These are phyloP conservation scores for Symbiodinium pilosum DNA, from an alignment of 73 alveolate genomes.

Conservation along the genomic window DNA sequence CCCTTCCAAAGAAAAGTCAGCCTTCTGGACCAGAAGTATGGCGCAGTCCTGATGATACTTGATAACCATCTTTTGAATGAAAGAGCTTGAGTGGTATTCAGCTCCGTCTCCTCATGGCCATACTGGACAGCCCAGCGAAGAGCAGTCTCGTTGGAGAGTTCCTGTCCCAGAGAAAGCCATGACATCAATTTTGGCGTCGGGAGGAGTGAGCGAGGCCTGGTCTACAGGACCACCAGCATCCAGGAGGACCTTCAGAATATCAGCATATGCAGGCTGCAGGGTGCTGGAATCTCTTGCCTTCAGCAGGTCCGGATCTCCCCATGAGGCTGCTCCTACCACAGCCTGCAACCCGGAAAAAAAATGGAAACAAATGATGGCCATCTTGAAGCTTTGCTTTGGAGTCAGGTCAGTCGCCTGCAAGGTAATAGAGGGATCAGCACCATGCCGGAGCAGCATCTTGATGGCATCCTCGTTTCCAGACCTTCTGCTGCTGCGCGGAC, in stretches of 20 bases:
- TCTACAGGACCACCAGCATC: conserved; percentile 76
- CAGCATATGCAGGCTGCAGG: neutral
- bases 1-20: neutral
- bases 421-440: conserved; percentile 68
- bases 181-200: too few relatives aligned
- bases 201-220: conserved; percentile 32
- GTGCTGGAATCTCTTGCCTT: conserved; percentile 6
- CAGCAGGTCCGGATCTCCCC: conserved; percentile 86
- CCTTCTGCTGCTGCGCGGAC: neutral
- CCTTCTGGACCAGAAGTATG: conserved; percentile 53
- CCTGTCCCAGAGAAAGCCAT: neutral
- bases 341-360: conserved; percentile 27
- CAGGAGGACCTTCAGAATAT: conserved; percentile 12
- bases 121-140: conserved; percentile 87
- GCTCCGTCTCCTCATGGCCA: conserved; percentile 54
- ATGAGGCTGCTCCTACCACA: conserved; percentile 85
- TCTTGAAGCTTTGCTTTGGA: too few relatives aligned
- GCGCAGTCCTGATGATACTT: conserved; percentile 45
- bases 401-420: too few relatives aligned
- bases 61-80: too few relatives aligned
- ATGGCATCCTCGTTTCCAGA: conserved; percentile 72
- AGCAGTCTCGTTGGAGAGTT: conserved; percentile 58
- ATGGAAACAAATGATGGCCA: too few relatives aligned
- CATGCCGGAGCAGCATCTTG: conserved; percentile 60
- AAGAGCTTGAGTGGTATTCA: neutral